Percentiles rank a stretch among this genome's conserved stretches.
These are phyloP conservation scores for Zangia roseola DNA, from an alignment of 768 basidiomycete species.

Conservation along the genomic window DNA sequence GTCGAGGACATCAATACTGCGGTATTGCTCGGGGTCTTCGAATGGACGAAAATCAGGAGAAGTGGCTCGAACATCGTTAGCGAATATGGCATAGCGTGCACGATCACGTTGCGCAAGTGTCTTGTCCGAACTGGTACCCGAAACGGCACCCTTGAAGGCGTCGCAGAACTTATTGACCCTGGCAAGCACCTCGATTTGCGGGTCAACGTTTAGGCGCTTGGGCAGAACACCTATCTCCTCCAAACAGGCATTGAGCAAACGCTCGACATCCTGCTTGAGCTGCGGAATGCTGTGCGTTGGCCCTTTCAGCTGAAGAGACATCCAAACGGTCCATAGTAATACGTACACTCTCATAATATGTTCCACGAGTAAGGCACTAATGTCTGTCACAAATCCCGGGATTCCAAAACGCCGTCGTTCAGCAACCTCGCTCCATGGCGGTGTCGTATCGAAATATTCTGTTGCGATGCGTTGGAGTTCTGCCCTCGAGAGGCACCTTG, in stretches of 20 bases:
- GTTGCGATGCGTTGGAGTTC: slow-evolving; percentile 39
- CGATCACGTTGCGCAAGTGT: slow-evolving; percentile 37
- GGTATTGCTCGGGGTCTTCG: slow-evolving; percentile 4
- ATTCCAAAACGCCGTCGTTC: slow-evolving; percentile 55
- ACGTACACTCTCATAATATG: slow-evolving; percentile 56
- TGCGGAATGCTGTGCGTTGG: slow-evolving; percentile 43
- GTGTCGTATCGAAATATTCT: slow-evolving; percentile 45
- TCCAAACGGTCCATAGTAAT: neutral
- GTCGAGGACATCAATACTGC: slow-evolving; percentile 13
- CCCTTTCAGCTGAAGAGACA: neutral
- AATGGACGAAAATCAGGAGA: slow-evolving; percentile 43
- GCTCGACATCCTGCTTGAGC: slow-evolving; percentile 40
- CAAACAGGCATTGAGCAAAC: slow-evolving; percentile 36
- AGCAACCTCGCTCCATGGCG: slow-evolving; percentile 53
- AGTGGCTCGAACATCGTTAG: slow-evolving; percentile 35
- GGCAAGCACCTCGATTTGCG: slow-evolving; percentile 44
- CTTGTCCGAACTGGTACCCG: slow-evolving; percentile 35
- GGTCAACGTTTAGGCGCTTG: slow-evolving; percentile 34
- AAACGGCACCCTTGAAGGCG: slow-evolving; percentile 33
- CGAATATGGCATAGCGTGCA: slow-evolving; percentile 33
- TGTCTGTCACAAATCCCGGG: slow-evolving; percentile 45
- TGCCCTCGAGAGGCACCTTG: slow-evolving; percentile 31
- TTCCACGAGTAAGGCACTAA: slow-evolving; percentile 50
- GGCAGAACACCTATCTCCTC: slow-evolving; percentile 43
- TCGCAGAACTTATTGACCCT: slow-evolving; percentile 46